phyloP scores from a whole-genome alignment of 768 basidiomycete species.

The Kwoniella bestiolae region DNA sequence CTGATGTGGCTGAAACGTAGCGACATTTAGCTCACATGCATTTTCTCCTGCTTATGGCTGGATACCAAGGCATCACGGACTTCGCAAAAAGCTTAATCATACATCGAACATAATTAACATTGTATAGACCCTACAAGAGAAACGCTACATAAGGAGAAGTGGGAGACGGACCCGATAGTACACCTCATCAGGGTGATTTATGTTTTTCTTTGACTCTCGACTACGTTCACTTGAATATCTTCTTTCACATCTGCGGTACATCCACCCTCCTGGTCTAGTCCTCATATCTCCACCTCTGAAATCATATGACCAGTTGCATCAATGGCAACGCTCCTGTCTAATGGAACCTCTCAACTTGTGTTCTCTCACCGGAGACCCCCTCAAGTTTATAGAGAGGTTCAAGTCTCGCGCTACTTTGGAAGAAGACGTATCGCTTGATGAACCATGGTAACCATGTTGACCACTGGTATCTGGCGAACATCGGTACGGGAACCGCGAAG shows the following conservation, averaged over 20 bases:
- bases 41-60: no score
- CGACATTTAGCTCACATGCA: no score
- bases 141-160: not conserved
- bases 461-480: conserved; percentile 42
- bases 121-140: not conserved
- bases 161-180: no score
- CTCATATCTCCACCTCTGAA: not conserved
- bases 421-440: conserved; percentile 47
- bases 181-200: no score
- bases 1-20: no score
- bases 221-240: not conserved
- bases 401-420: conserved; percentile 17
- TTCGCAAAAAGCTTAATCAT: not conserved
- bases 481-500: conserved; percentile 43
- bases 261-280: no score
- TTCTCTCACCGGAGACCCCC: conserved; percentile 29
- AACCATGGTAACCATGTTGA: conserved; percentile 44
- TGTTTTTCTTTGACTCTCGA: not conserved
- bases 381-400: conserved; percentile 35
- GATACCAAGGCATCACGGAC: no score
- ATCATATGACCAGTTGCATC: not conserved
- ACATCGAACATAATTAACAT: not conserved
- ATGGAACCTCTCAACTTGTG: conserved; percentile 25
- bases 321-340: no score
- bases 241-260: no score